Evolutionary conservation across 2,329 filamentous ascomycete genomes (phyloP), one percentile per base, ranked within the genome.

Genomic region (Trichoderma sp.): DNA sequence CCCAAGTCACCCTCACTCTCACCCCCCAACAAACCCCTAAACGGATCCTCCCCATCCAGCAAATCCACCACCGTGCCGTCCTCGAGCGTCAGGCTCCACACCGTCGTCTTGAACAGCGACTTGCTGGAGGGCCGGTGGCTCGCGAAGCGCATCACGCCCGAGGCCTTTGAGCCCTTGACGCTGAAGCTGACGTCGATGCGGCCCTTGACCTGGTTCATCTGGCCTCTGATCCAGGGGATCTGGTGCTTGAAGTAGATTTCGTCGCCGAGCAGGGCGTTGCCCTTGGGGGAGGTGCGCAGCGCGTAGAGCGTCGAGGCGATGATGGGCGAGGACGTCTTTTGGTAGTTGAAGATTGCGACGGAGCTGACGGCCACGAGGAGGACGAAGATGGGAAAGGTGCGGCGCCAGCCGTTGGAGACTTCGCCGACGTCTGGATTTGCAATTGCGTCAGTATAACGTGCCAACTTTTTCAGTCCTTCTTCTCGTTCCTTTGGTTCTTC

Each of bases 341-440:
- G 95, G 87, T 99, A 98, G 87, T 99, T 99, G 91, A 99, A 98
- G 81, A 99, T 97, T 74, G 91, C 93, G 70, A 96, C 83, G 73
- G 90, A 90, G 73, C 90, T 91, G 68, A 86, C 84, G 60, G 88
- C 87, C 74, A 97, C 88, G 72, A 93, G 83, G 72, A 87, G 80
- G 65, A 91, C 78, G 86, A 98, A 98, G 78, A 97, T 83, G 66
- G 95, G 95, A 40, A 97, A 81, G 0, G 93, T 93, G 74, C 87
- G 87, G 68, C 85, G 78, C 91, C 92, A 94, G 74, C 85, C 84
- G 77, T 88, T 87, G 60, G 77, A 77, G 68, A 80, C 77, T 69
- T 81, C 77, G 66, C 81, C 75, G 69, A 85, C 75, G 72, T 83
- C 83, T 83, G 7, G 6, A 33, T 5, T 35, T 3, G 27, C 7